Conservation (phyloP, 495 filamentous ascomycete genomes). For the Glonium stellatum region DNA sequence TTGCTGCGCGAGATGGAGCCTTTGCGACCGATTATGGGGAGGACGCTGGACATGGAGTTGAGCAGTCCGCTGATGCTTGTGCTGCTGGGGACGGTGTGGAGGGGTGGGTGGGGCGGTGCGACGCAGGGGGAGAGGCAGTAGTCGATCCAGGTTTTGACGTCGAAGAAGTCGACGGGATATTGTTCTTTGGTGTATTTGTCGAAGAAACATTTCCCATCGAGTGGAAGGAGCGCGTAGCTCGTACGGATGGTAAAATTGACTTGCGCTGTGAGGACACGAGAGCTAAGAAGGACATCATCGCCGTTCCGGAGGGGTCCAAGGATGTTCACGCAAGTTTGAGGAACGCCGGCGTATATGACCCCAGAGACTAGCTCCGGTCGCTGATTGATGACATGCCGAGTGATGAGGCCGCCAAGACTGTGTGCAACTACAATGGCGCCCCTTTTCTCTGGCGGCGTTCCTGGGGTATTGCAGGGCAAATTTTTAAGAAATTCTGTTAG, state of each 20-base stretch:
- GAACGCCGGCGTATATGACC: conserved; percentile 78
- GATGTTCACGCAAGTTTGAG: conserved; percentile 82
- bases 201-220: conserved; percentile 84
- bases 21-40: conserved; percentile 28
- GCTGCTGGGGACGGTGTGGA: conserved; percentile 12
- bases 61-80: conserved; percentile 37
- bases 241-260: conserved; percentile 92
- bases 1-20: conserved; percentile 18
- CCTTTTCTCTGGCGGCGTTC: conserved; percentile 41
- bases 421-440: conserved; percentile 84
- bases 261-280: conserved; percentile 84
- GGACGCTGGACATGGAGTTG: conserved; percentile 36
- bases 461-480: conserved; percentile 64
- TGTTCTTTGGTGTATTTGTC: conserved; percentile 74
- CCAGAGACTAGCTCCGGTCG: conserved; percentile 82
- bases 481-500: conserved; percentile 65
- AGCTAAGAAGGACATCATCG: conserved; percentile 83
- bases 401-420: conserved; percentile 83
- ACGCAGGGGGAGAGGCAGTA: conserved; percentile 75
- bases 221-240: conserved; percentile 75
- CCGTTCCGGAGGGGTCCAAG: conserved; percentile 85
- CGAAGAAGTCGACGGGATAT: conserved; percentile 80
- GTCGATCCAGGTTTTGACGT: conserved; percentile 69
- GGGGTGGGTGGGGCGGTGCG: conserved; percentile 49
- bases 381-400: conserved; percentile 81